Conservation (phyloP, 768 basidiomycete genomes). For the Boletus bicolor region DNA sequence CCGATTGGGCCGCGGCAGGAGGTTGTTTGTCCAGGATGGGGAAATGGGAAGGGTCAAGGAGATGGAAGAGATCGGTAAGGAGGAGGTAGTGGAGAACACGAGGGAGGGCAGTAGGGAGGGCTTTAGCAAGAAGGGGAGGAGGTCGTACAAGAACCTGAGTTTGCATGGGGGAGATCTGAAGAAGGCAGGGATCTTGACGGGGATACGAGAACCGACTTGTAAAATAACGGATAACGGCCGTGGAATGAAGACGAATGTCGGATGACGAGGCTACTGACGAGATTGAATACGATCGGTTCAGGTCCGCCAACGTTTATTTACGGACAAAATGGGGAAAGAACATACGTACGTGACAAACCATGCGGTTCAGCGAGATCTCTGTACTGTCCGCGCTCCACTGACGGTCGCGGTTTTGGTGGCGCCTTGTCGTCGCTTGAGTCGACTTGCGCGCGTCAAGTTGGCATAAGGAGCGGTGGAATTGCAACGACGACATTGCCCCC, state of each 20-base stretch:
- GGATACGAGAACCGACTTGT: constrained; percentile 12
- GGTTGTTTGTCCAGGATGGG: constrained; percentile 37
- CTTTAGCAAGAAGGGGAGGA: constrained; percentile 16
- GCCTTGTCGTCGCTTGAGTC: neutral
- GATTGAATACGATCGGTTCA: constrained; percentile 26
- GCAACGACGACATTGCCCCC: constrained; percentile 2
- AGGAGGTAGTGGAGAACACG: constrained; percentile 18
- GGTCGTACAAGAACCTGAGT: constrained; percentile 27
- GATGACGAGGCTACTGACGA: constrained; percentile 23
- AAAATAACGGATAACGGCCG: constrained; percentile 15
- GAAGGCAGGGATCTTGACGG: constrained; percentile 8
- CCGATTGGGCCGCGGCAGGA: constrained; percentile 32
- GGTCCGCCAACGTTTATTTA: constrained; percentile 30
- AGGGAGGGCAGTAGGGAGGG: constrained; percentile 5
- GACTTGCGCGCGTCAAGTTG: neutral
- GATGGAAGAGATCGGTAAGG: constrained; percentile 26
- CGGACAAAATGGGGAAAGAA: constrained; percentile 20
- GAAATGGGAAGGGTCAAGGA: constrained; percentile 26
- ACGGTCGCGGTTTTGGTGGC: neutral
- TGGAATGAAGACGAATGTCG: constrained; percentile 20
- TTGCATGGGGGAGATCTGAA: constrained; percentile 24
- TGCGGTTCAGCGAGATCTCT: constrained; percentile 9
- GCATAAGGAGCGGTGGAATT: constrained; percentile 6
- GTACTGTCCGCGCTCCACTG: neutral
- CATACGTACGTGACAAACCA: constrained; percentile 26